phyloP scores from a whole-genome alignment of 1,139 yeast genomes.

The Hemisphaericaspora lyxosophila region DNA sequence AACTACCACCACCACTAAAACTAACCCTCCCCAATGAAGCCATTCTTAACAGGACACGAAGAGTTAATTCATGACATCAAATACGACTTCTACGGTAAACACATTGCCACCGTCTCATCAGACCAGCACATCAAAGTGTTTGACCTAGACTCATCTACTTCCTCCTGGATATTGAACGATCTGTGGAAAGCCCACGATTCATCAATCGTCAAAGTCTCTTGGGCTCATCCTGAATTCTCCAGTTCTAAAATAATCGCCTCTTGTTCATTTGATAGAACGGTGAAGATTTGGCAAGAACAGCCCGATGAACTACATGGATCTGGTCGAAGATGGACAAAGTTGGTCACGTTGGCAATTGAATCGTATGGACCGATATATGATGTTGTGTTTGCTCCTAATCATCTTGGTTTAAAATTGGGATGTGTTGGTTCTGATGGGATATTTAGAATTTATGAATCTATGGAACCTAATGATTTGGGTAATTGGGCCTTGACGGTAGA shows the following conservation, averaged over 20 bases:
- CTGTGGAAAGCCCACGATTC: slow-evolving; percentile 97
- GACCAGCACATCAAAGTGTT: slow-evolving; percentile 91
- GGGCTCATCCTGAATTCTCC: slow-evolving; percentile 96
- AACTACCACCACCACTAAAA: slow-evolving; percentile 2
- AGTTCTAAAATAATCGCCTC: slow-evolving; percentile 72
- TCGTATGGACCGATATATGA: slow-evolving; percentile 88
- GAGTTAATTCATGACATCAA: slow-evolving; percentile 86
- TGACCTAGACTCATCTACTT: slow-evolving; percentile 57
- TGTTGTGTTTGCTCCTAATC: slow-evolving; percentile 85
- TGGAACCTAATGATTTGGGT: slow-evolving; percentile 82
- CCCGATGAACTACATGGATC: slow-evolving; percentile 71
- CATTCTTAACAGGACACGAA: slow-evolving; percentile 86
- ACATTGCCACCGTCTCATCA: slow-evolving; percentile 87
- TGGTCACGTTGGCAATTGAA: slow-evolving; percentile 73
- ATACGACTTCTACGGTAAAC: slow-evolving; percentile 86
- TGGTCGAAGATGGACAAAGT: slow-evolving; percentile 78
- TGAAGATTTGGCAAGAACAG: slow-evolving; percentile 89
- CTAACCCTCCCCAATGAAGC: slow-evolving; percentile 44
- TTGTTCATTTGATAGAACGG: slow-evolving; percentile 86
- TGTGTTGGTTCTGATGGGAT: slow-evolving; percentile 91
- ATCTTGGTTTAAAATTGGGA: slow-evolving; percentile 78
- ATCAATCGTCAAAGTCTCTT: slow-evolving; percentile 72
- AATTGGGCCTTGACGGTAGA: slow-evolving; percentile 82
- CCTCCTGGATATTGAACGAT: slow-evolving; percentile 77
- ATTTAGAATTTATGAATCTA: slow-evolving; percentile 80